Conservation (phyloP, 768 basidiomycete species). For the Xerocomus potaroensis region DNA sequence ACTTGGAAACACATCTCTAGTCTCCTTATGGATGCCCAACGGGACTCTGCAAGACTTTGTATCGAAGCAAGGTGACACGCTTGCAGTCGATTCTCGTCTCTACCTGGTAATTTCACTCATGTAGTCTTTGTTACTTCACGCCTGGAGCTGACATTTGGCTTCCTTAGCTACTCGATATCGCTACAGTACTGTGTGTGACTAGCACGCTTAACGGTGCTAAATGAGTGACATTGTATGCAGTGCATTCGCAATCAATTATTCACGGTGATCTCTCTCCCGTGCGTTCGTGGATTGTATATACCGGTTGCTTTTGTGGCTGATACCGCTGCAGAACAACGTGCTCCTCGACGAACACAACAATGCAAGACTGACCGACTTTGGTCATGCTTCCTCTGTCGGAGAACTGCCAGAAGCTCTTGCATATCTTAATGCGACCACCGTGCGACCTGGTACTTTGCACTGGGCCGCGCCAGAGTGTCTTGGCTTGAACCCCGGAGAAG, state of each 20-base stretch:
- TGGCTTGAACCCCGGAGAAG: not conserved
- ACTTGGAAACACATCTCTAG: conserved; percentile 5
- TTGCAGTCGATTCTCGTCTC: conserved; percentile 3
- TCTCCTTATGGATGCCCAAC: conserved; percentile 11
- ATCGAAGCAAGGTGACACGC: no score
- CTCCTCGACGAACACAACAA: conserved; percentile 18
- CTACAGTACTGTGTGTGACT: conserved; percentile 1
- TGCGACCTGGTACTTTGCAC: not conserved
- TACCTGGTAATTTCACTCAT: conserved; percentile 2
- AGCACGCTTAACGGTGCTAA: not conserved
- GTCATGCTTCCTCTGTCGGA: conserved; percentile 10
- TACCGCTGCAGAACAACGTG: conserved; percentile 9
- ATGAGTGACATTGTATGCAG: not conserved
- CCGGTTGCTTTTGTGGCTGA: not conserved
- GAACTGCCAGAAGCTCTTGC: not conserved
- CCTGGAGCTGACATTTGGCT: not conserved
- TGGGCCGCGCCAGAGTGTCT: not conserved
- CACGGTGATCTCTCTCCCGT: conserved; percentile 16
- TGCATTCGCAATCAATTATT: conserved; percentile 8
- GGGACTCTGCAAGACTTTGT: conserved; percentile 9
- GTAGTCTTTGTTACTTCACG: not conserved
- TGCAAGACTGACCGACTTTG: conserved; percentile 42
- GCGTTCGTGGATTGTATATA: not conserved
- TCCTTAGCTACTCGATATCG: not conserved
- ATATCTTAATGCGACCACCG: not conserved